Evolutionary conservation across 306 rosid species (phyloP).

Genomic region (Comarum palustre): DNA sequence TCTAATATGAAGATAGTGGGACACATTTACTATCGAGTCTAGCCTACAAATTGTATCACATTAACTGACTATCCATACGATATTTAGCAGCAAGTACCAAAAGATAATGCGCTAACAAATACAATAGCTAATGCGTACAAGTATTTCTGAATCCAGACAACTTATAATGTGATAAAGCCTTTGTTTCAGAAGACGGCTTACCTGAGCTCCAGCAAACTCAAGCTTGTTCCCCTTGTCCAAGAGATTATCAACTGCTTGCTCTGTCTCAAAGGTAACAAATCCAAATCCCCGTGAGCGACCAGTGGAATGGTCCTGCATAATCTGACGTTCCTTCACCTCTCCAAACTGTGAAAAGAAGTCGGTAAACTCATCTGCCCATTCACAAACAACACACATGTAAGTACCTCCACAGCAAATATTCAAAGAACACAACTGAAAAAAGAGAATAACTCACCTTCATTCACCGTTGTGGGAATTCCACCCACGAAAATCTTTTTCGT

Average conservation of each 20-base stretch:
- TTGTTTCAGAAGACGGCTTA: constrained; percentile 28
- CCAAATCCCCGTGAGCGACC: constrained; percentile 91
- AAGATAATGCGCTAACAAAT: background rate
- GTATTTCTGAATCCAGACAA: background rate
- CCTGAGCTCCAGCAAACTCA: constrained; percentile 89
- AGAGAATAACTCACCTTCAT: constrained; percentile 55
- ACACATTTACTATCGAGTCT: background rate
- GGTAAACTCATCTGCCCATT: constrained; percentile 60
- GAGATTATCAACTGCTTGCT: constrained; percentile 85
- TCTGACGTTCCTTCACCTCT: constrained; percentile 76
- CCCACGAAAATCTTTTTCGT: constrained; percentile 92
- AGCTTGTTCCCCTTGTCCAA: constrained; percentile 81
- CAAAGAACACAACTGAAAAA: background rate
- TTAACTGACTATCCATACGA: background rate
- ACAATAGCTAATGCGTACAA: background rate
- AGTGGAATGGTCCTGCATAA: constrained; percentile 88
- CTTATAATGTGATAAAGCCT: background rate
- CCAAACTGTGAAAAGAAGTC: constrained; percentile 78
- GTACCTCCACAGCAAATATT: constrained; percentile 12
- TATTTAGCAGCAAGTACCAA: background rate
- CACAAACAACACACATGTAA: constrained; percentile 7
- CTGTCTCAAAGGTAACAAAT: constrained; percentile 66
- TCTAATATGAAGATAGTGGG: background rate
- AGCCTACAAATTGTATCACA: background rate
- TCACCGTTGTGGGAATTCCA: constrained; percentile 81